phyloP scores from a whole-genome alignment of 2,329 filamentous ascomycete species.

The Botryotinia narcissicola region DNA sequence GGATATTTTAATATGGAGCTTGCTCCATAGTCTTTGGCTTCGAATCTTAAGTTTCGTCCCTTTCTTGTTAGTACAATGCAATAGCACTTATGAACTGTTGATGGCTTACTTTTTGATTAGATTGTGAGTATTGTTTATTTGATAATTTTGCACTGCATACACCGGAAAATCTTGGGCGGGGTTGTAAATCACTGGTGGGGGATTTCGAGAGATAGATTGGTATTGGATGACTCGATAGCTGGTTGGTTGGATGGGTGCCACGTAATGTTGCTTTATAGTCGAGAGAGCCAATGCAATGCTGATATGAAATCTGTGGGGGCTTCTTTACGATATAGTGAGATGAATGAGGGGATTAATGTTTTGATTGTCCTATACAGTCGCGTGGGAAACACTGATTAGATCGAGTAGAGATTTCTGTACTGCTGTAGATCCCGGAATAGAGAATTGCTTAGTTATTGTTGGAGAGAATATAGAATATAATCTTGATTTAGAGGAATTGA shows the following conservation, averaged over 20 bases:
- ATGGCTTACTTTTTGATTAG: not conserved
- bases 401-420: not conserved
- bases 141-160: not conserved
- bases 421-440: not conserved
- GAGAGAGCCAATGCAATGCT: not conserved
- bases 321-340: not conserved
- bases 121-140: not conserved
- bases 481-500: not conserved
- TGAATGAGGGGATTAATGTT: not conserved
- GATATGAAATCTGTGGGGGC: not conserved
- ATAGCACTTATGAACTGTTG: not conserved
- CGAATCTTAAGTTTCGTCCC: not conserved
- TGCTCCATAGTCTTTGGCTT: not conserved
- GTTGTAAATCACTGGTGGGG: not conserved
- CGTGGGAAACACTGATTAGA: not conserved
- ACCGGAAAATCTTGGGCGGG: not conserved
- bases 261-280: not conserved
- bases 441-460: not conserved
- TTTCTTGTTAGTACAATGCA: conserved; percentile 8
- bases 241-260: not conserved
- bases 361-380: not conserved
- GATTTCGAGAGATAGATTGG: not conserved
- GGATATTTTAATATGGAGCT: not conserved
- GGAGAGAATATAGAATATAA: not conserved
- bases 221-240: not conserved